Base-by-base conservation (phyloP, 352 stramenopile species). In the Blastocystis sp. region DNA sequence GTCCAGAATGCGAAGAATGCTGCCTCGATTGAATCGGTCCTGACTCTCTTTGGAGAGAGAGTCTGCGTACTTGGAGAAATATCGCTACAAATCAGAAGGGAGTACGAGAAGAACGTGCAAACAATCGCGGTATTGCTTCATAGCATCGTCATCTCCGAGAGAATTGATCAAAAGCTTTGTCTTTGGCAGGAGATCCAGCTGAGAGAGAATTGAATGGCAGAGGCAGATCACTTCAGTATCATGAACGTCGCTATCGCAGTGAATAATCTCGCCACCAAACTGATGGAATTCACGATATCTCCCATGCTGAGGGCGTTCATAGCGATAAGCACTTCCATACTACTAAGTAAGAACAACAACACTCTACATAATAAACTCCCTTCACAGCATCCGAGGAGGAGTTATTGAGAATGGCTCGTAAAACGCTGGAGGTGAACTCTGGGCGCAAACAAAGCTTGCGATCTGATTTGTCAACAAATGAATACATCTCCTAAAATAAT, bases 221-320 rank as follows among this genome's bases (percentile, higher is more conserved):
- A 89, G 43, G 0, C 30, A 50, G 47, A 89, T 73, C 11, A 79
- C 16, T 20, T 65, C 53, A 11, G 59, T 47, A 56, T 76, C 78
- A 47, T 89, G 41, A 53, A 78, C 76, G 0, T 26, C 16, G 3
- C 37, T 18, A 45, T 76, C n/a, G 37, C 45, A 37, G 16, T 78
- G 18, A 76, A 76, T 50, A 78, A 89, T 76, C 39, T 89, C 78
- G 5, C 62, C 78, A 41, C 78, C 78, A 30, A 89, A 89, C 39
- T 89, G 78, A 78, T 76, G 63, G 64, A 89, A 89, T 56, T 89
- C 63, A 7, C 78, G 20, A 64, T 89, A 89, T 65, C 78, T 69
- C 66, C 78, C 78, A 16, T 89, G 63, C 37, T 89, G 78, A 54
- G 78, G 78, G 18, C 56, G 16, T 56, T 89, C 78, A 53, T 89